Conservation (phyloP, 805 yeast genomes). For the Starmerella bacillaris region DNA sequence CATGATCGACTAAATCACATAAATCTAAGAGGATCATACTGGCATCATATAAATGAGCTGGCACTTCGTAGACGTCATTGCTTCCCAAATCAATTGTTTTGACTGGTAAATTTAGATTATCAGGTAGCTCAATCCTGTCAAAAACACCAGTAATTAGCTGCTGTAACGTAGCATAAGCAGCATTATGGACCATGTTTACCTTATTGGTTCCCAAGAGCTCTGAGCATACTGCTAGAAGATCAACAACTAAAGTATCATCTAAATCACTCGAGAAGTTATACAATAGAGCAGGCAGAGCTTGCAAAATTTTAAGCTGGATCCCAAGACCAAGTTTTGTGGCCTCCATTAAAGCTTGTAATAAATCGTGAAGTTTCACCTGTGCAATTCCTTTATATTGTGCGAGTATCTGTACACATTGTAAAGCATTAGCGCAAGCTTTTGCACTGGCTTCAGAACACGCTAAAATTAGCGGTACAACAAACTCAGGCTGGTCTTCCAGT, state of each 20-base stretch:
- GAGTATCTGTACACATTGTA: constrained; percentile 51
- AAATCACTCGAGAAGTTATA: constrained; percentile 43
- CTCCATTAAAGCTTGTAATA: constrained; percentile 52
- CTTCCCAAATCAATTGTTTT: constrained; percentile 18
- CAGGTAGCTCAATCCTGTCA: constrained; percentile 36
- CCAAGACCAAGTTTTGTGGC: constrained; percentile 64
- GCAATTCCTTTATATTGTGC: constrained; percentile 41
- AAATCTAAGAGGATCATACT: constrained; percentile 53
- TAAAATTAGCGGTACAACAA: constrained; percentile 49
- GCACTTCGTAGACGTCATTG: constrained; percentile 29
- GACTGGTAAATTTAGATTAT: constrained; percentile 3
- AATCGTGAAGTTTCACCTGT: constrained; percentile 29
- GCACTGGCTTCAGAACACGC: constrained; percentile 62
- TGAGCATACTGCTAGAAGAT: constrained; percentile 50
- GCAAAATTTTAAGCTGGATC: constrained; percentile 71
- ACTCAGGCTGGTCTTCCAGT: constrained; percentile 27
- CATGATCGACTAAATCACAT: constrained; percentile 46
- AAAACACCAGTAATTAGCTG: constrained; percentile 65
- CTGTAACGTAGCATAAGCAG: constrained; percentile 85
- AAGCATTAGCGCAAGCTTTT: constrained; percentile 50
- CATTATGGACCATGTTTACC: constrained; percentile 60
- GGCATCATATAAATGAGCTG: constrained; percentile 47
- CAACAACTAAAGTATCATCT: constrained; percentile 37
- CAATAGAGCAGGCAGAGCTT: constrained; percentile 58
- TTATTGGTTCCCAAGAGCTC: constrained; percentile 51